phyloP scores from a whole-genome alignment of 2,329 filamentous ascomycete genomes.

The Talaromyces piceae region DNA sequence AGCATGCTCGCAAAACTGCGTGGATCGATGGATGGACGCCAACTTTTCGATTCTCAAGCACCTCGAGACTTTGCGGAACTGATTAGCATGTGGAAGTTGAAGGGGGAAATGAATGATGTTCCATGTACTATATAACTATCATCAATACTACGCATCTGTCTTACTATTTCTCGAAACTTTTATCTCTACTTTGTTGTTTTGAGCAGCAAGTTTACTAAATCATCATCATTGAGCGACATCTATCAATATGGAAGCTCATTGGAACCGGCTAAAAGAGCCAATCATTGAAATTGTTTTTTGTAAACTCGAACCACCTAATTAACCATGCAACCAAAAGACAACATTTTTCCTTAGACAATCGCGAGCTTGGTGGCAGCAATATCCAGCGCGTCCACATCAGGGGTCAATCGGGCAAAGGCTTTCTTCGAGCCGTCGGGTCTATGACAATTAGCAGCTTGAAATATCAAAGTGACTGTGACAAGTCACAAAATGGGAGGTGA shows the following conservation, averaged over 20 bases:
- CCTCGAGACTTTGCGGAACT: conserved; percentile 56
- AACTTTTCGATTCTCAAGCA: conserved; percentile 80
- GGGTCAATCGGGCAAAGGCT: conserved; percentile 90
- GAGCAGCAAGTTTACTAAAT: conserved; percentile 20
- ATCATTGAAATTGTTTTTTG: conserved; percentile 33
- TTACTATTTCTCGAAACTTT: no score
- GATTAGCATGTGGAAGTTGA: background rate
- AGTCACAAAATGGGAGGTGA: no score
- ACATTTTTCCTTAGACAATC: conserved; percentile 68
- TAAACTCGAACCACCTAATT: conserved; percentile 33
- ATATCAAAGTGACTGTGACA: no score
- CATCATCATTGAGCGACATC: background rate
- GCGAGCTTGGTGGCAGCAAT: conserved; percentile 98
- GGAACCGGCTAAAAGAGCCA: conserved; percentile 10
- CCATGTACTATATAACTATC: background rate
- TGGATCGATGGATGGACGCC: conserved; percentile 86
- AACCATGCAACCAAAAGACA: conserved; percentile 41
- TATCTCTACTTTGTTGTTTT: background rate
- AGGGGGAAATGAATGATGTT: background rate
- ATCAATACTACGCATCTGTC: background rate
- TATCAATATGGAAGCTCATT: conserved; percentile 9
- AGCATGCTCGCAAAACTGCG: conserved; percentile 81
- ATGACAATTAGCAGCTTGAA: no score
- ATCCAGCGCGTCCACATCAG: conserved; percentile 96
- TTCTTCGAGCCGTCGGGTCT: conserved; percentile 96